A percentile compares a stretch with the other conserved stretches of the same genome.
Evolutionary conservation across 2,329 filamentous ascomycete species (phyloP).

Genomic region (Endocalyx cinctus): DNA sequence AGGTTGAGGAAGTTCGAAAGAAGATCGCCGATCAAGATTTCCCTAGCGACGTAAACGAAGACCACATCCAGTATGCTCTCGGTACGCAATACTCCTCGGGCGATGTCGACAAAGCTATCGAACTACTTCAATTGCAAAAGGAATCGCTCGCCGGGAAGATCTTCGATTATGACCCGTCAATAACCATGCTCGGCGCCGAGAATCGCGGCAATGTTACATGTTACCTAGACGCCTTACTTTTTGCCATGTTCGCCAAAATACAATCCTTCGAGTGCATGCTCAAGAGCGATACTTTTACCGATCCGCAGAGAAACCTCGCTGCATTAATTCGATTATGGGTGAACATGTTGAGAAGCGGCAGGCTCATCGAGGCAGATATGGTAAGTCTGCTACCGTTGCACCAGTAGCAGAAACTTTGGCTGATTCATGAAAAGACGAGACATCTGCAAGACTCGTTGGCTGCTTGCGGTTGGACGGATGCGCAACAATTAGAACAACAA

Average conservation of each 20-base stretch:
- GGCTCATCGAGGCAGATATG: conserved; percentile 79
- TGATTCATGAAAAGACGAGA: conserved; percentile 57
- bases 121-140: conserved; percentile 73
- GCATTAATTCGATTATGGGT: conserved; percentile 84
- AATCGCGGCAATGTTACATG: conserved; percentile 89
- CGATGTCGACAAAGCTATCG: conserved; percentile 68
- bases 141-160: conserved; percentile 78
- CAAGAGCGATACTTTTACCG: conserved; percentile 71
- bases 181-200: conserved; percentile 75
- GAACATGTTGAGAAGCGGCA: conserved; percentile 81
- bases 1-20: conserved; percentile 30
- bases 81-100: conserved; percentile 62
- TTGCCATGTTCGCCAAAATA: conserved; percentile 90
- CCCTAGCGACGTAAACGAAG: conserved; percentile 45
- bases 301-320: conserved; percentile 67
- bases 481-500: conserved; percentile 73
- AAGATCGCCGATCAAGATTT: conserved; percentile 37
- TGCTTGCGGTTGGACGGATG: conserved; percentile 85
- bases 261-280: conserved; percentile 92
- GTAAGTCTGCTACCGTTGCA: conserved; percentile 40
- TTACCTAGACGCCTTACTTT: conserved; percentile 85
- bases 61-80: conserved; percentile 53
- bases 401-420: too few relatives aligned
- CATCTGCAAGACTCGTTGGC: conserved; percentile 77
- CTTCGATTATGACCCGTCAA: conserved; percentile 65